Evolutionary conservation across 495 filamentous ascomycete genomes (phyloP).

Genomic region (Pyrenula massariospora): DNA sequence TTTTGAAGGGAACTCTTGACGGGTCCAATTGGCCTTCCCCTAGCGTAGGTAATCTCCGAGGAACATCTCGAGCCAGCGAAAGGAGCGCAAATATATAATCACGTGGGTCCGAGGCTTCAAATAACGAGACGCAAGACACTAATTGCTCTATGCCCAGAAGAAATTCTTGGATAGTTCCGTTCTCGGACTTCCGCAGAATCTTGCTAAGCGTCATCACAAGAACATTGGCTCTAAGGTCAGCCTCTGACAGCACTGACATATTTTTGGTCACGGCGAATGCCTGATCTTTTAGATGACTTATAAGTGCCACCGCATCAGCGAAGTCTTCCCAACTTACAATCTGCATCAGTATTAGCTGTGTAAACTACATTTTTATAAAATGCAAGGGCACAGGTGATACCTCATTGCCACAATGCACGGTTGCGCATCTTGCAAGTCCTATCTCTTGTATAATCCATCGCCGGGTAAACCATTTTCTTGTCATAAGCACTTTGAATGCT

Average conservation of each 20-base stretch:
- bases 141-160: neutral
- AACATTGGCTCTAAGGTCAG: neutral
- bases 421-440: neutral
- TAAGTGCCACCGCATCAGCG: neutral
- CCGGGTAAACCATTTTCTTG: neutral
- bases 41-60: neutral
- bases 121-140: neutral
- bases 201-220: neutral
- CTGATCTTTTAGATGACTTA: neutral
- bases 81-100: constrained; percentile 1
- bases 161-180: neutral
- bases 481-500: neutral
- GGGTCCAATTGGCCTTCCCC: neutral
- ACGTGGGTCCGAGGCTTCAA: neutral
- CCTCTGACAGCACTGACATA: neutral
- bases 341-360: neutral
- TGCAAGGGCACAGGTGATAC: neutral
- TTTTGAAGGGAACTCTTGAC: neutral
- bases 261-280: neutral
- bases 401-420: neutral
- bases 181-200: neutral
- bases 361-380: neutral
- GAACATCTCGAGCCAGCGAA: neutral
- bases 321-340: neutral
- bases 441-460: constrained; percentile 1